Base-by-base conservation (phyloP, 495 filamentous ascomycete species). In the Penicillium paxilli region DNA sequence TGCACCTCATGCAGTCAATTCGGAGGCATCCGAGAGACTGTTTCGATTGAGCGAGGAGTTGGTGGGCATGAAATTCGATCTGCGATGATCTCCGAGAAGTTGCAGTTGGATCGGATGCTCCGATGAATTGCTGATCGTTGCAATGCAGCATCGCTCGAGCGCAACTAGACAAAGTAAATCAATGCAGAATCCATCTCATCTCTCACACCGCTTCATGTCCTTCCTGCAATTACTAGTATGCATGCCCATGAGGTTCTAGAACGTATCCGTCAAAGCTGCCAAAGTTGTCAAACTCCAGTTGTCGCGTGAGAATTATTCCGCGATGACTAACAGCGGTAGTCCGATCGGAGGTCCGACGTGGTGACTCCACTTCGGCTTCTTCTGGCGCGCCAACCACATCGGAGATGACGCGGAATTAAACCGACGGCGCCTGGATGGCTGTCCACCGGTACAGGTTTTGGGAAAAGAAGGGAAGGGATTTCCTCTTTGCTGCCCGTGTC, bases 41-140 rank as follows among this genome's bases (percentile, higher is more conserved):
- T 79, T 74, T 73, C 62, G 64, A 24, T 28, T 81, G 44, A 82
- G 78, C 46, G 80, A 80, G 59, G 55, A 80, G 21, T 54, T 83
- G 45, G 75, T 81, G 0, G 78, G 77, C 10, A 51, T 44, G 47
- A 49, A 53, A 16, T 60, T 60, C 12, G 57, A 78, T n/a, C 47
- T 60, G 37, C 56, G 38, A 56, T 14, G 35, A 11, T 5, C 26
- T 38, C n/a, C 16, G 14, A 38, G 5, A 7, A 19, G 2, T 14
- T 25, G n/a, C 21, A 20, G 40, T 47, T 6, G 45, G n/a, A 46
- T 56, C 52, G 57, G 52, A 48, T 12, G 46, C 11, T 55, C 53
- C 53, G 58, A 52, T 37, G 35, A 19, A 19, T 30, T 11, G 24
- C 11, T 42, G 19, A 14, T n/a, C 35, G 16, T 19, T 9, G 30